These are phyloP conservation scores for Coffea humblotiana DNA, from an alignment of 305 asterid species.

Conservation along the genomic window DNA sequence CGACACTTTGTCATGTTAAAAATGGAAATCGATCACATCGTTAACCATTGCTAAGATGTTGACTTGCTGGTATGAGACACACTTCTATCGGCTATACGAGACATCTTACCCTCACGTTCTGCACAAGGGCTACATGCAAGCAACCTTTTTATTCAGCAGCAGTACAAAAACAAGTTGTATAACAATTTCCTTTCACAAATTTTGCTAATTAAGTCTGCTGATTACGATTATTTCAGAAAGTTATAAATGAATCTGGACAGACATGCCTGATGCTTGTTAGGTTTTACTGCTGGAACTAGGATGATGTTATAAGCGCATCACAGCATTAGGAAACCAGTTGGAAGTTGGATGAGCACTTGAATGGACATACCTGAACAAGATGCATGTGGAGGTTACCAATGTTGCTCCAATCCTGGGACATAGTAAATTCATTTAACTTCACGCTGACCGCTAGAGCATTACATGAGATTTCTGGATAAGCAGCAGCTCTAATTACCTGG, in stretches of 20 bases:
- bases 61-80: background rate
- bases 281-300: background rate
- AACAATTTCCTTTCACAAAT: conserved; percentile 2
- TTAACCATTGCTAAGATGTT: background rate
- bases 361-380: conserved; percentile 67
- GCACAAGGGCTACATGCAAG: background rate
- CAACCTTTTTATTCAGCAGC: background rate
- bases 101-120: background rate
- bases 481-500: conserved; percentile 71
- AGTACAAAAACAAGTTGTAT: background rate
- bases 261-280: background rate
- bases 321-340: background rate
- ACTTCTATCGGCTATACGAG: background rate
- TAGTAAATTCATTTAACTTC: conserved; percentile 51
- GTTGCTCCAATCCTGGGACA: conserved; percentile 83
- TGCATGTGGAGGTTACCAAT: conserved; percentile 79
- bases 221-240: background rate
- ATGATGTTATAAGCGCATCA: background rate
- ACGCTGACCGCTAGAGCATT: conserved; percentile 55
- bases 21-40: background rate
- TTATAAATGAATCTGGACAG: background rate
- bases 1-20: background rate
- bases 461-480: conserved; percentile 54
- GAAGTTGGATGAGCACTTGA: background rate
- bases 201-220: background rate